Base-by-base conservation (phyloP, 352 stramenopile genomes). In the Globisporangium okanoganense region DNA sequence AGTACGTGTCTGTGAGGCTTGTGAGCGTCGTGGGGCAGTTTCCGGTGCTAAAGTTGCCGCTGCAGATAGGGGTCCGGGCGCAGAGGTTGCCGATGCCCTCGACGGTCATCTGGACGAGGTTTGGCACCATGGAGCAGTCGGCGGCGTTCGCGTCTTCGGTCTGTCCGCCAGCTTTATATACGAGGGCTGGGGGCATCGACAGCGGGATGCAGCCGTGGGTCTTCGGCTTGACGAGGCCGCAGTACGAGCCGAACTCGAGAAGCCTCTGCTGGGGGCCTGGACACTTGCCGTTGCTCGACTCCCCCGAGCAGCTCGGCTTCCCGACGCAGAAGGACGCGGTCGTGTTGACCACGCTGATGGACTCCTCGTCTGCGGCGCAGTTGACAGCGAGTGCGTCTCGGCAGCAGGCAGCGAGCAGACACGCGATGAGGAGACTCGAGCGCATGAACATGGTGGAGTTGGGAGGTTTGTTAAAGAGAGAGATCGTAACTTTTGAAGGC, bases 1-100 rank as follows among this genome's bases (percentile, higher is more conserved):
- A 20, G 29, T 54, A 54, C 9, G 31, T 62, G 29, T 27, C 13
- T 4, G 25, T 14, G 20, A 62, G 29, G 24, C 47, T 10, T 14
- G 44, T 56, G 10, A 56, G 43, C 36, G 44, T 56, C 27, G 18
- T 33, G 16, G 56, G 56, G 25, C 56, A 62, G 56, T 56, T 56
- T 12, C 56, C 56, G 3, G 0, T 27, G 1, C 0, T 27, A 5
- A 56, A 48, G 29, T 38, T 56, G 45, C 44, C 45, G 3, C 16
- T 49, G 25, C 56, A 62, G n/a, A 56, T 25, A 12, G 56, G 56
- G 10, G 20, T n/a, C 12, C 2, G 44, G 29, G 56, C 56, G 45
- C 56, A 62, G 8, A 56, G n/a, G 9, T 38, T 36, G 14, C 31
- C 45, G 35, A 56, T 35, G 35, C n/a, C 18, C 16, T 56, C 2